phyloP scores from a whole-genome alignment of 1,284 basidiomycete species.

The Somion occarium region DNA sequence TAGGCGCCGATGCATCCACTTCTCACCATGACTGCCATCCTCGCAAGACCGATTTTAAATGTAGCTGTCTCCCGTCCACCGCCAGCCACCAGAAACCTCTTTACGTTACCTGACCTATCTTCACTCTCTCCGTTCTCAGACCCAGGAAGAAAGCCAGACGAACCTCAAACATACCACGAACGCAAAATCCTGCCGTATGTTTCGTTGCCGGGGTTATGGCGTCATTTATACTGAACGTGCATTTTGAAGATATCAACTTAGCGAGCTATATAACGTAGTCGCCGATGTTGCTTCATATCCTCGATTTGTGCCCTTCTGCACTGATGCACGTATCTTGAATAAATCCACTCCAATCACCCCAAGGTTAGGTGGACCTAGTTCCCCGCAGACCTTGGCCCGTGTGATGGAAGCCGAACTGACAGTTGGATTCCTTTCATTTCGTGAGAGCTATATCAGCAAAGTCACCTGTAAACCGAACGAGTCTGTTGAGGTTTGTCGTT shows the following conservation, averaged over 20 bases:
- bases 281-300: constrained; percentile 86
- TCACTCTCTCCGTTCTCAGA: constrained; percentile 34
- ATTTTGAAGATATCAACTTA: constrained; percentile 54
- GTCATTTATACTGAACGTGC: constrained; percentile 4
- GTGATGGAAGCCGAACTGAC: constrained; percentile 80
- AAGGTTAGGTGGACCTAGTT: constrained; percentile 11
- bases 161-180: constrained; percentile 49
- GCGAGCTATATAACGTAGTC: constrained; percentile 83
- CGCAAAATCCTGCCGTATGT: constrained; percentile 79
- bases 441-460: constrained; percentile 83
- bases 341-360: constrained; percentile 23
- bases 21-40: constrained; percentile 6
- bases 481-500: constrained; percentile 67
- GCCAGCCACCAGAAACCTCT: constrained; percentile 24
- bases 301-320: constrained; percentile 89
- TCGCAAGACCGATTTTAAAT: constrained; percentile 2
- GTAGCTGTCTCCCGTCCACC: constrained; percentile 9
- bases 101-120: constrained; percentile 36
- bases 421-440: constrained; percentile 85
- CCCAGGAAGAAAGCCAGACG: constrained; percentile 19
- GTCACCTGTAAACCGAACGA: constrained; percentile 77
- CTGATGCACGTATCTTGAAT: constrained; percentile 64
- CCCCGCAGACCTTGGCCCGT: constrained; percentile 3
- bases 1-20: neutral
- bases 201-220: constrained; percentile 7